Percentiles rank a stretch among this genome's conserved stretches.
phyloP scores from a whole-genome alignment of 768 basidiomycete species.

The Punctularia strigosozonata region DNA sequence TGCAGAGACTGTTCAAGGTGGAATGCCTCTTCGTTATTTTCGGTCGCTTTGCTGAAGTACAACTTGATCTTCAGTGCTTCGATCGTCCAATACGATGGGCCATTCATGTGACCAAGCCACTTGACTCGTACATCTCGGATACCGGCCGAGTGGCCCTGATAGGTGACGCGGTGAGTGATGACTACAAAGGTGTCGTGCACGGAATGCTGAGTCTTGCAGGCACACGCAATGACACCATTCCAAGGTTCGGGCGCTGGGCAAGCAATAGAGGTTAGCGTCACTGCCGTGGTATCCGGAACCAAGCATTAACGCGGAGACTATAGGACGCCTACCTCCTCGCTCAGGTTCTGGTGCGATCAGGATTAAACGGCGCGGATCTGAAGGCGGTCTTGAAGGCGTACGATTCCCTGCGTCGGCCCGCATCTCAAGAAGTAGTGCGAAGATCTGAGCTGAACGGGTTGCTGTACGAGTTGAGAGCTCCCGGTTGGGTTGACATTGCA shows the following conservation, averaged over 20 bases:
- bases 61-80: no score
- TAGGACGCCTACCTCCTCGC: constrained; percentile 21
- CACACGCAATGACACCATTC: constrained; percentile 35
- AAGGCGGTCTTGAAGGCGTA: constrained; percentile 18
- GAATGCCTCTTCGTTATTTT: background rate
- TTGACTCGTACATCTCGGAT: constrained; percentile 13
- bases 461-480: constrained; percentile 17
- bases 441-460: constrained; percentile 11
- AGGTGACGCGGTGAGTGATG: constrained; percentile 17
- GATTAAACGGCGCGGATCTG: constrained; percentile 13
- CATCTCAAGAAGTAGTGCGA: constrained; percentile 13
- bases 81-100: constrained; percentile 12
- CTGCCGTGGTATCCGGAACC: background rate
- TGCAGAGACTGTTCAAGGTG: constrained; percentile 12
- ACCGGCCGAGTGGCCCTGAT: constrained; percentile 14
- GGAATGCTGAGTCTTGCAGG: constrained; percentile 13
- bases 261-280: constrained; percentile 31
- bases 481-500: no score
- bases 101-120: constrained; percentile 8
- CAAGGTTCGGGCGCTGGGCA: constrained; percentile 38
- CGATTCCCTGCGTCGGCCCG: constrained; percentile 20
- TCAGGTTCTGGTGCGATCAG: constrained; percentile 14
- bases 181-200: background rate
- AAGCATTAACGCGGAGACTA: background rate
- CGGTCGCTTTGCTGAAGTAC: no score